These are phyloP conservation scores for Mytilinidion resinicola DNA, from an alignment of 495 filamentous ascomycete species.

Conservation along the genomic window DNA sequence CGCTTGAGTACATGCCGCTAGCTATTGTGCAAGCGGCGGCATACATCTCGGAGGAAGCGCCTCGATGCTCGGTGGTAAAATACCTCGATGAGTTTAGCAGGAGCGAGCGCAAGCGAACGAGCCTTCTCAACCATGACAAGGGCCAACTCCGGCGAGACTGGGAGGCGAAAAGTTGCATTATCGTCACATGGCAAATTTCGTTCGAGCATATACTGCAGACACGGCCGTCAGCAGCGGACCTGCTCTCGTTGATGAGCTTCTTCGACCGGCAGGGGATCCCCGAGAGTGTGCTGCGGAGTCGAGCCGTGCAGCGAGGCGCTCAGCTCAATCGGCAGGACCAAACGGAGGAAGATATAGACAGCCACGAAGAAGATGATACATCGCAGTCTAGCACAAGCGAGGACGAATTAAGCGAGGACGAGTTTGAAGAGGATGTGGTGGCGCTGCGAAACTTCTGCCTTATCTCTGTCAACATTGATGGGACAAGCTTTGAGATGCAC, in stretches of 20 bases:
- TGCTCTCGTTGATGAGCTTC: slow-evolving; percentile 19
- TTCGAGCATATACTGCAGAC: slow-evolving; percentile 39
- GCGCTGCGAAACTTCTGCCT: slow-evolving; percentile 30
- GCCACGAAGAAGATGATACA: background rate
- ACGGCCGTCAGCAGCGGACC: slow-evolving; percentile 11
- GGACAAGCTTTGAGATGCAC: slow-evolving; percentile 10
- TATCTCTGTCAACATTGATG: slow-evolving; percentile 8
- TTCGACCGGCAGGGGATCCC: slow-evolving; percentile 19
- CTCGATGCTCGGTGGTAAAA: slow-evolving; percentile 6
- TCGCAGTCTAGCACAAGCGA: slow-evolving; percentile 1
- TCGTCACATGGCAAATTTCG: slow-evolving; percentile 44
- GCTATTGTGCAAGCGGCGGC: slow-evolving; percentile 9
- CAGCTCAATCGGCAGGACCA: background rate
- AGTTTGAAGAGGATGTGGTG: slow-evolving; percentile 23
- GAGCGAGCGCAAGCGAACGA: slow-evolving; percentile 34
- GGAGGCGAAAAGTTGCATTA: slow-evolving; percentile 39
- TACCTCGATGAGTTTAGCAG: slow-evolving; percentile 38
- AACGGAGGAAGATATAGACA: background rate
- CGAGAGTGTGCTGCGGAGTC: slow-evolving; percentile 3
- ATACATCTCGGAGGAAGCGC: slow-evolving; percentile 4
- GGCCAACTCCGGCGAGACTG: slow-evolving; percentile 38
- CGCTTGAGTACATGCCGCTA: slow-evolving; percentile 8
- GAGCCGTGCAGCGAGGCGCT: background rate
- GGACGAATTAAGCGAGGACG: no score
- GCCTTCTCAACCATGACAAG: slow-evolving; percentile 35